Conservation (phyloP, 2,329 filamentous ascomycete genomes). For the Zasmidium citrigriseum region DNA sequence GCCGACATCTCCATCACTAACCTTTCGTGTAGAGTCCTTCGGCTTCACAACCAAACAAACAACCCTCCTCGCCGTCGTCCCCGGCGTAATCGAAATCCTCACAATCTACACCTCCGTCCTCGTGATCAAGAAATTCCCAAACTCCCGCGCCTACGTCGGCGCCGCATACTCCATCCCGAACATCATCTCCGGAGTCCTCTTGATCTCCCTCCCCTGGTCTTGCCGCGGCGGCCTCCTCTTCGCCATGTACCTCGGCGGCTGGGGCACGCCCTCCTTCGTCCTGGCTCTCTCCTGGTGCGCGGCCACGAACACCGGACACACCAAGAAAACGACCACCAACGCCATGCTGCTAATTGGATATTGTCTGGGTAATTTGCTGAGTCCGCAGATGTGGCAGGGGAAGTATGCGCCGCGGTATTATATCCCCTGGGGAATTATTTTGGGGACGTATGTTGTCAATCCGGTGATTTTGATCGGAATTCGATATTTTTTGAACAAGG, state of each 20-base stretch:
- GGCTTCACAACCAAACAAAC: conserved; percentile 17
- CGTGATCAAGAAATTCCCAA: conserved; percentile 13
- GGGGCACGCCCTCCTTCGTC: conserved; percentile 13
- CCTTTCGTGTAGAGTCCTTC: conserved; percentile 4
- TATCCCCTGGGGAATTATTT: conserved; percentile 15
- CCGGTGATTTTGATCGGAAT: conserved; percentile 12
- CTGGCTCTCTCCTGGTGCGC: conserved; percentile 29
- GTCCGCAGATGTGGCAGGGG: conserved; percentile 15
- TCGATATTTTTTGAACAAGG: conserved; percentile 11
- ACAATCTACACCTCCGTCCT: conserved; percentile 12
- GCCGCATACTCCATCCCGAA: conserved; percentile 12
- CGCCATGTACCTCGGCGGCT: conserved; percentile 16
- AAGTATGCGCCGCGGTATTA: conserved; percentile 17
- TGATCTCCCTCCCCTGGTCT: conserved; percentile 11
- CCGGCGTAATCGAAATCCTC: conserved; percentile 12
- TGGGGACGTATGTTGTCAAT: conserved; percentile 12
- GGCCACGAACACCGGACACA: conserved; percentile 55
- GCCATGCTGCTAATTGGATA: conserved; percentile 47
- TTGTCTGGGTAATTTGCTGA: conserved; percentile 18
- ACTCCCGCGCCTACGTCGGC: conserved; percentile 14
- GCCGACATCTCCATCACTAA: not conserved
- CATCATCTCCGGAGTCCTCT: conserved; percentile 12
- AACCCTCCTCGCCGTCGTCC: conserved; percentile 11
- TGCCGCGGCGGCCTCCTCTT: conserved; percentile 12
- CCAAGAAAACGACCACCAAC: conserved; percentile 63